Evolutionary conservation across 805 yeast genomes (phyloP).

Genomic region (Saccharomycopsis sp.): DNA sequence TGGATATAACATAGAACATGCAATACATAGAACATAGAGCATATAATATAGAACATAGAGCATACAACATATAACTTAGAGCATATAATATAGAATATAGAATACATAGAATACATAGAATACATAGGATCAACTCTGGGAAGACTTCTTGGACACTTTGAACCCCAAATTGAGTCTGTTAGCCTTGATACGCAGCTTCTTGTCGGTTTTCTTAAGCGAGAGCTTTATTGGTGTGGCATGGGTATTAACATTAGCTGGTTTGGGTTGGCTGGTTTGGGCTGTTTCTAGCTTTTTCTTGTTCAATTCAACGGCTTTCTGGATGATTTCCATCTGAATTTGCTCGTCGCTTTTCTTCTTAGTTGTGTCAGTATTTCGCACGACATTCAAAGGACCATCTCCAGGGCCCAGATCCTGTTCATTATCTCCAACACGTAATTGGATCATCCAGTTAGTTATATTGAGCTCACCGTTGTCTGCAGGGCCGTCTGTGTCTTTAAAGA

Average conservation of each 20-base stretch:
- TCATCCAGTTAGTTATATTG: constrained; percentile 13
- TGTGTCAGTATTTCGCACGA: constrained; percentile 8
- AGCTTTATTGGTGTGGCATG: not conserved
- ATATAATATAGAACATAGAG: too few species aligned
- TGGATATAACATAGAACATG: too few species aligned
- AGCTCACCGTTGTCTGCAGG: not conserved
- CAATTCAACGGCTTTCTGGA: constrained; percentile 16
- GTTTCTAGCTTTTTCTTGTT: constrained; percentile 6
- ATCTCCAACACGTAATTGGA: not conserved
- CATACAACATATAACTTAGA: too few species aligned
- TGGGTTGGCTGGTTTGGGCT: not conserved
- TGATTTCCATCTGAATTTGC: constrained; percentile 17
- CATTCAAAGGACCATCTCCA: constrained; percentile 8
- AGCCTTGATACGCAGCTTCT: not conserved
- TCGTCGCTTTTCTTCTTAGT: constrained; percentile 16
- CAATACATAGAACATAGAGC: too few species aligned
- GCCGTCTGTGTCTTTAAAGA: constrained; percentile 4
- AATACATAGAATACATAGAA: not conserved
- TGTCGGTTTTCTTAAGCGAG: constrained; percentile 1
- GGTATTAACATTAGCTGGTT: too few species aligned
- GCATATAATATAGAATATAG: too few species aligned
- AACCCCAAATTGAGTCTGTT: not conserved
- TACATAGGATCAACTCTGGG: not conserved
- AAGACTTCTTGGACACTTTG: not conserved
- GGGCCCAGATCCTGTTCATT: constrained; percentile 10